Base-by-base conservation (phyloP, 73 alveolate genomes). In the Effrenium voratum region DNA sequence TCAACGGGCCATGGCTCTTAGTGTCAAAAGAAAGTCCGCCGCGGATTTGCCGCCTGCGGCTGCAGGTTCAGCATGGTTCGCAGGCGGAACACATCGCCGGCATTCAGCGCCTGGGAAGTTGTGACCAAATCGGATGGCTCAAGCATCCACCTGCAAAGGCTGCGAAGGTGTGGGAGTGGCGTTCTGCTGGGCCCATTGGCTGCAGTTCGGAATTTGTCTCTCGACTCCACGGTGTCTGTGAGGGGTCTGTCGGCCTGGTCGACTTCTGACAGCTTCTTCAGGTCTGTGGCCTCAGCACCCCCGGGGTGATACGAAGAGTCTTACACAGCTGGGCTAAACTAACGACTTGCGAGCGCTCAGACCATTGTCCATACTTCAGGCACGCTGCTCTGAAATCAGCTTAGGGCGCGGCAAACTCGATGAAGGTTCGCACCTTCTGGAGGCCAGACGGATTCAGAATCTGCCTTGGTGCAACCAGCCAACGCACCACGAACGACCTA, bases 11-110 rank as follows among this genome's bases (percentile, higher is more conserved):
- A n/a, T n/a, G n/a, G n/a, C n/a, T n/a, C n/a, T 24, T 10, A 63
- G 30, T 13, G 30, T 13, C 15, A 63, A 12, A 12, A 63, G 8
- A 63, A 5, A 22, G 15, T 26, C 80, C 43, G 6, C 28, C 80
- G 30, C 46, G 80, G 5, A 10, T 10, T 32, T 2, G 8, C 46
- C 2, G 52, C 93, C 94, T 88, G 95, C 52, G 95, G 95, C 85
- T 88, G 95, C 41, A 88, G 52, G 52, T 88, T 66, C 85, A 88
- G 73, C 95, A 88, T 88, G 75, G 66, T 55, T 50, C 34, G 95
- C 75, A 88, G 52, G 86, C 95, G 95, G 49, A 57, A 88, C 40
- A 88, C 95, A 45, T 88, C 95, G 45, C 95, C 95, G 34, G 95
- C 95, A 13, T 88, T 41, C 55, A 88, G 34, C 40, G 95, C 95